A percentile compares a stretch with the other conserved stretches of the same genome.
Evolutionary conservation across 768 basidiomycete species (phyloP).

Genomic region (Sporobolomyces phaffii): DNA sequence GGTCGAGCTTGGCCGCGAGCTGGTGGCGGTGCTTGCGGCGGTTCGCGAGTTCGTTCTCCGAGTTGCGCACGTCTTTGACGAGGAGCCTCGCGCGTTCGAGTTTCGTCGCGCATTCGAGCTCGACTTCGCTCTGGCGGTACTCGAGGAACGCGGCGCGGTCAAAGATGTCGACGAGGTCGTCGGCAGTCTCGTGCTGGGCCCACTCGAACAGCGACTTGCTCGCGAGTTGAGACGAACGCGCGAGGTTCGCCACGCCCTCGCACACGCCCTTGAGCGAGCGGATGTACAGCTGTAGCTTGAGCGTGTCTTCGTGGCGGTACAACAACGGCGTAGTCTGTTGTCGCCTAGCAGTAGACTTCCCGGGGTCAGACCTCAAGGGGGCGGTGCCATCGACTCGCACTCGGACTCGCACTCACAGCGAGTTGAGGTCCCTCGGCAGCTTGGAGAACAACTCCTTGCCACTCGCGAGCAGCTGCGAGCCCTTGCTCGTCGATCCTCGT

Average conservation of each 20-base stretch:
- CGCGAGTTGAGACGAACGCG: conserved; percentile 22
- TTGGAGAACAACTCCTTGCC: conserved; percentile 12
- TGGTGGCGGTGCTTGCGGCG: conserved; percentile 16
- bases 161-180: conserved; percentile 29
- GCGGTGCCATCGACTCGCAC: no score
- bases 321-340: conserved; percentile 5
- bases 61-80: conserved; percentile 43
- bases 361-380: no score
- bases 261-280: conserved; percentile 21
- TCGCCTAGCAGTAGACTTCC: no score
- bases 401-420: conserved; percentile 8
- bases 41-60: conserved; percentile 38
- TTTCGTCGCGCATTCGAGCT: conserved; percentile 18
- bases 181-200: conserved; percentile 20
- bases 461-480: conserved; percentile 3
- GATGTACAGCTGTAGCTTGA: conserved; percentile 36
- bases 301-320: conserved; percentile 15
- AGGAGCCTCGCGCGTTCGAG: conserved; percentile 26
- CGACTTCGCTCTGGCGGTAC: conserved; percentile 33
- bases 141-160: conserved; percentile 37
- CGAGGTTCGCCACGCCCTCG: conserved; percentile 15
- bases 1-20: conserved; percentile 16
- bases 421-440: conserved; percentile 11
- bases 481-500: not conserved
- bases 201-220: conserved; percentile 26